Conservation (phyloP, 164 flowering plant genomes). For the Macadamia tetraphylla region DNA sequence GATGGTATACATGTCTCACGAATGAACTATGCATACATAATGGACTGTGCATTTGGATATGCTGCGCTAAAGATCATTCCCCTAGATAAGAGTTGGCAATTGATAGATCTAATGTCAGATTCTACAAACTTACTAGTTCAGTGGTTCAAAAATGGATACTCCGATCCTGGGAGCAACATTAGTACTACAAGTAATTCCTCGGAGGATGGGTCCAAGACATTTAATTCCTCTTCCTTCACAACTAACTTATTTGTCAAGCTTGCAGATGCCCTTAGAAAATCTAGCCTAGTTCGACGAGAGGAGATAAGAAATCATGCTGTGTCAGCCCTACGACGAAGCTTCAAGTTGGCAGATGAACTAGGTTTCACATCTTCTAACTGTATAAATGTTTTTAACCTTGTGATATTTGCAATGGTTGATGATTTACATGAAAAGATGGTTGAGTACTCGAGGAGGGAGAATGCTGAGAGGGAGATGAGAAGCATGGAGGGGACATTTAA, state of each 20-base stretch:
- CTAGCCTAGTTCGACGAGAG: conserved; percentile 75
- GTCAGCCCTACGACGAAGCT: conserved; percentile 42
- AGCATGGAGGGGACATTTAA: conserved; percentile 79
- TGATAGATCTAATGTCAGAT: conserved; percentile 62
- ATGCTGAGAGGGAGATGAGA: conserved; percentile 60
- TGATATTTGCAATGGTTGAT: conserved; percentile 86
- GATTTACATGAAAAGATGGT: conserved; percentile 85
- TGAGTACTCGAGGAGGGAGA: conserved; percentile 73
- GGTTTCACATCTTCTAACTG: conserved; percentile 47
- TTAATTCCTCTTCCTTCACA: conserved; percentile 20
- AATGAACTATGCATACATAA: conserved; percentile 54
- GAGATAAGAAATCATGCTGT: conserved; percentile 82
- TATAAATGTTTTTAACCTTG: conserved; percentile 48
- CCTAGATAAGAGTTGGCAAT: conserved; percentile 56
- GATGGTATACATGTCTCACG: conserved; percentile 38
- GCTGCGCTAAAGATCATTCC: conserved; percentile 66
- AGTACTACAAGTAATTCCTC: conserved; percentile 48
- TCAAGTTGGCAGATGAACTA: conserved; percentile 54
- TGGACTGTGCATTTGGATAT: conserved; percentile 73
- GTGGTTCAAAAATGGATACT: conserved; percentile 45
- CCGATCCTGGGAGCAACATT: conserved; percentile 53
- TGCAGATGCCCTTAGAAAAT: conserved; percentile 67
- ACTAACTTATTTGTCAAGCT: conserved; percentile 54
- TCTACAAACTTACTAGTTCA: conserved; percentile 51
- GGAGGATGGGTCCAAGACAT: conserved; percentile 37